Conservation (phyloP, 2,329 filamentous ascomycete genomes). For the Aspergillus ruber region DNA sequence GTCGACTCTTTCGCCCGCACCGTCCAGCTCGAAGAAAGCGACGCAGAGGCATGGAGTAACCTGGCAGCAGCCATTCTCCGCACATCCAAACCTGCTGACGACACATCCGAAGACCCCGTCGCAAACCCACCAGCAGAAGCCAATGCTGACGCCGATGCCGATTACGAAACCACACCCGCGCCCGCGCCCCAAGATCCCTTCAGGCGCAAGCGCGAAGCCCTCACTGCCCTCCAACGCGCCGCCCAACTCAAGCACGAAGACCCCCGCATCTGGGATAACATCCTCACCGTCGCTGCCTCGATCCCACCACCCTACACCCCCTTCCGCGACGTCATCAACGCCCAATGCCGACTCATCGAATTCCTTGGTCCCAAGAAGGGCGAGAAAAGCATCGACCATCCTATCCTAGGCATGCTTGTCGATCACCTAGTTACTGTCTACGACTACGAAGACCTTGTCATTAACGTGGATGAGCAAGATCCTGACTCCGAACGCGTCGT, state of each 20-base stretch:
- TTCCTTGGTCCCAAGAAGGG: constrained; percentile 60
- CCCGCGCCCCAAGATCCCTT: constrained; percentile 44
- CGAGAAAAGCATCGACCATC: constrained; percentile 70
- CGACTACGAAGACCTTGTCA: constrained; percentile 32
- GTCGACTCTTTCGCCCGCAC: constrained; percentile 76
- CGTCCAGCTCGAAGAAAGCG: constrained; percentile 78
- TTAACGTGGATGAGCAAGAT: constrained; percentile 27
- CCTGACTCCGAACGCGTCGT: constrained; percentile 24
- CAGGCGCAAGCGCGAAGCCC: constrained; percentile 63
- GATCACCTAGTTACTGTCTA: constrained; percentile 57
- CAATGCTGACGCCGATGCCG: constrained; percentile 16
- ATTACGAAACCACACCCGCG: background rate
- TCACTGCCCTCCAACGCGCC: constrained; percentile 80
- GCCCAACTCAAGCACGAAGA: constrained; percentile 77
- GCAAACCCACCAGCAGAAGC: constrained; percentile 23
- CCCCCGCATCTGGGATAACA: constrained; percentile 94
- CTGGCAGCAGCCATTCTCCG: constrained; percentile 75
- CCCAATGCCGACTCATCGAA: constrained; percentile 67
- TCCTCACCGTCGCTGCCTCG: constrained; percentile 77
- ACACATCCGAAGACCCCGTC: constrained; percentile 19
- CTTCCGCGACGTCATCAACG: constrained; percentile 67
- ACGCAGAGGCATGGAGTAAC: constrained; percentile 93
- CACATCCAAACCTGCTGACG: constrained; percentile 25
- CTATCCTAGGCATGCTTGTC: constrained; percentile 65
- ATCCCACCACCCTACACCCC: constrained; percentile 61